Evolutionary conservation across 2,329 filamentous ascomycete species (phyloP).

Genomic region (Dactylellina leptospora): DNA sequence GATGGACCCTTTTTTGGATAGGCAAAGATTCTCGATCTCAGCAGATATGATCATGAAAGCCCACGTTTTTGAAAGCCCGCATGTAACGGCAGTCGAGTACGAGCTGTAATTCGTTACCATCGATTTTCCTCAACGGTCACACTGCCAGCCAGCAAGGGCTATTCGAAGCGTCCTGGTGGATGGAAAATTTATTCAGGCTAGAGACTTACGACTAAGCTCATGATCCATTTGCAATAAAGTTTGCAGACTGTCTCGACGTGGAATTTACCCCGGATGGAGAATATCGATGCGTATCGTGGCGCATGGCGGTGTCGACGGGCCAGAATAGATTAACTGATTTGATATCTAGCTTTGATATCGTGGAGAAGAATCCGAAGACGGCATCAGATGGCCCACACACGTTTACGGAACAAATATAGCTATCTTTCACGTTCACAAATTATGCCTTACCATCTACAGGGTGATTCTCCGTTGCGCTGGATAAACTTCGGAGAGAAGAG

Average conservation of each 20-base stretch:
- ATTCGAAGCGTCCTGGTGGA: constrained; percentile 25
- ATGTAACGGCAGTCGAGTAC: constrained; percentile 12
- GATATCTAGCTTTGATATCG: not conserved
- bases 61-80: constrained; percentile 1
- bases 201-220: constrained; percentile 34
- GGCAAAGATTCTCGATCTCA: constrained; percentile 18
- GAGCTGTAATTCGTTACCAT: no score
- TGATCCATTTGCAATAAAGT: constrained; percentile 40
- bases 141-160: constrained; percentile 5
- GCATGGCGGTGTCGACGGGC: constrained; percentile 8
- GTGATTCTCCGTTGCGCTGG: constrained; percentile 29
- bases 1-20: constrained; percentile 51
- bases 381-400: constrained; percentile 32
- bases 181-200: constrained; percentile 29
- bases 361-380: constrained; percentile 5
- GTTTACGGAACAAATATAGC: constrained; percentile 19
- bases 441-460: constrained; percentile 11
- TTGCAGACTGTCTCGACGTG: constrained; percentile 4
- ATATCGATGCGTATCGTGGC: constrained; percentile 8
- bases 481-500: constrained; percentile 52
- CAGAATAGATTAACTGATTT: constrained; percentile 6
- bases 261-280: constrained; percentile 40
- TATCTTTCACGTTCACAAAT: not conserved
- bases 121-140: constrained; percentile 51
- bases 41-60: constrained; percentile 44